Evolutionary conservation across 768 basidiomycete species (phyloP), one percentile per base, ranked within the genome.

Genomic region (Lepiota venenata): DNA sequence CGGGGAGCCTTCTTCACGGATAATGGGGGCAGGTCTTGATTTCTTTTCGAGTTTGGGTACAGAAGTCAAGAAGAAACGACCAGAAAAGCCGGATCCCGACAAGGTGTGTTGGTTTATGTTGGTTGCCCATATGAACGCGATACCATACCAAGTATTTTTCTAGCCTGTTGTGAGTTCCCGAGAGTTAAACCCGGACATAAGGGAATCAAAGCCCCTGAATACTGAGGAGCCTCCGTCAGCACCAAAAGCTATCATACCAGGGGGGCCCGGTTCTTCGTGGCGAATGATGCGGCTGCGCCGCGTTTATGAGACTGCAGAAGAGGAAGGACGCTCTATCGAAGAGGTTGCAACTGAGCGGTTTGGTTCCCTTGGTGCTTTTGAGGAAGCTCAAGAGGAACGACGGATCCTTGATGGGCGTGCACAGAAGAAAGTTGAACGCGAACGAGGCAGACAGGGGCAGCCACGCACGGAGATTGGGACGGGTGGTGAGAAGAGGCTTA

Each of bases 251-350:
- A 66, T 74, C 51, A 82, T 80, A 0, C 92, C 93, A 0, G 96
- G 96, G 2, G 93, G 93, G 1, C 89, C 94, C 4, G 96, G 96
- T 10, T 93, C 92, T 2, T 85, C 84, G 64, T 99, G 97, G 96
- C 85, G 97, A 14, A 98, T 98, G 97, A 93, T 91, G 86, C 93
- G 94, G 61, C 81, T 99, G 0, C 83, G 86, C 38, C 80, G 91
- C 14, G 87, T 93, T 1, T 95, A 92, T 64, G 96, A 98, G 66
- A 81, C 89, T 2, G 93, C 90, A 0, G 85, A 92, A 55, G 95
- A 98, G 63, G 93, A 95, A 67, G 80, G 82, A 4, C 70, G 76
- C 4, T 64, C 84, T 0, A 66, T 92, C 10, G 87, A 91, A 60
- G 81, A 93, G 55, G 81, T 98, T 27, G 96, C 88, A 0, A 59